A percentile compares a stretch with the other conserved stretches of the same genome.
Evolutionary conservation across 208 protist genomes (phyloP).

Genomic region (Acanthamoeba royreba): DNA sequence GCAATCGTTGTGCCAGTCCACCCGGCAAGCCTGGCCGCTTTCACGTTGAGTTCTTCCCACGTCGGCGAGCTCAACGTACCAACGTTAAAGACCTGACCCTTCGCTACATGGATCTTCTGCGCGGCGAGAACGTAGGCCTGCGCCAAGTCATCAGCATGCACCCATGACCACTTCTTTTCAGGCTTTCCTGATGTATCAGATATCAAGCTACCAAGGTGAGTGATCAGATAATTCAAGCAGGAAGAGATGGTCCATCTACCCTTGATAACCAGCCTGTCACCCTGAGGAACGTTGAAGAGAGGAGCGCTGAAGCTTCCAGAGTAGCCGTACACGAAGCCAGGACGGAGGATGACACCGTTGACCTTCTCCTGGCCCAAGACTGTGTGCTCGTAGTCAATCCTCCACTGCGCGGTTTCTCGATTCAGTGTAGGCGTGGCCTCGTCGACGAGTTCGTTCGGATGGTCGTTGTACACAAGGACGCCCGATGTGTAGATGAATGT

Average conservation of each 20-base stretch:
- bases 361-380: slow-evolving; percentile 3
- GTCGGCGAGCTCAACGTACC: background rate
- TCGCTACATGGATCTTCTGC: background rate
- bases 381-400: background rate
- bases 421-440: background rate
- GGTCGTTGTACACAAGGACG: slow-evolving; percentile 6
- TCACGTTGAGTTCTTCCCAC: slow-evolving; percentile 16
- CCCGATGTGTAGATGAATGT: slow-evolving; percentile 50
- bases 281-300: background rate
- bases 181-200: background rate
- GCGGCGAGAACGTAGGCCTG: slow-evolving; percentile 37
- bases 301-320: background rate
- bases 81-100: slow-evolving; percentile 45
- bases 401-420: background rate
- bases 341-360: background rate
- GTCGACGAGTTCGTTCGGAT: background rate
- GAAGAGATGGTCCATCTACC: background rate
- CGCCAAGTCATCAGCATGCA: slow-evolving; percentile 23
- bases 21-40: background rate
- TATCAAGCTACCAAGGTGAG: background rate
- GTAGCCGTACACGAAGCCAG: slow-evolving; percentile 34
- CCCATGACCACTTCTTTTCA: background rate
- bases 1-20: background rate
- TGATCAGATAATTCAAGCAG: background rate
- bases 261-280: background rate